These are phyloP conservation scores for Fusarium hostae DNA, from an alignment of 2,329 filamentous ascomycete species.

Conservation along the genomic window DNA sequence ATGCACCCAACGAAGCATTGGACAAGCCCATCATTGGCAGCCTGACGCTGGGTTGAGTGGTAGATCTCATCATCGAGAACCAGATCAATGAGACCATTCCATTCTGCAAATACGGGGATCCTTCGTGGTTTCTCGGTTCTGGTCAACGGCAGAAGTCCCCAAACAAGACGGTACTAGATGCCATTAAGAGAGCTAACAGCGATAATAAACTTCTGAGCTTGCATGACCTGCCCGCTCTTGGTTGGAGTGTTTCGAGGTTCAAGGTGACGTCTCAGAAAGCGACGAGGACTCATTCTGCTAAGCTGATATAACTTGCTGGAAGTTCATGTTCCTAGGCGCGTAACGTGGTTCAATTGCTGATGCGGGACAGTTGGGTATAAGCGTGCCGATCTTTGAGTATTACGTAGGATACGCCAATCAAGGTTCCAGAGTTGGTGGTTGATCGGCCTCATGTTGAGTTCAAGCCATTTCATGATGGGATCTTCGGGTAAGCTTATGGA, in stretches of 20 bases:
- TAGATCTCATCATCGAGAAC: no score
- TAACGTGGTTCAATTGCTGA: no score
- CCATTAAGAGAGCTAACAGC: no score
- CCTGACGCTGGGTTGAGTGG: no score
- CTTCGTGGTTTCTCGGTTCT: no score
- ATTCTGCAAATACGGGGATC: no score
- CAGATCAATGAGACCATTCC: no score
- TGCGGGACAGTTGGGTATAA: no score
- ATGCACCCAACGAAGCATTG: no score
- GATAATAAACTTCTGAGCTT: no score
- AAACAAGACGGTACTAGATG: background rate
- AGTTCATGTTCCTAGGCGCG: background rate
- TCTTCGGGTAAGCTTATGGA: background rate
- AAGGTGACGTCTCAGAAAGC: background rate
- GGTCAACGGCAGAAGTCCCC: no score
- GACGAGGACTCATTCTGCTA: background rate
- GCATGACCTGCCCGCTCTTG: background rate
- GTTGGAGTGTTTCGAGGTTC: background rate
- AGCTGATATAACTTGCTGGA: background rate
- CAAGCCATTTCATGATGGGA: background rate
- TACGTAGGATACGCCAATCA: background rate
- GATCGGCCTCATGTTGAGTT: background rate
- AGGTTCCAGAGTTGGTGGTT: background rate
- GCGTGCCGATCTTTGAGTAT: background rate
- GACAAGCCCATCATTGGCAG: no score